Evolutionary conservation across 2,329 filamentous ascomycete genomes (phyloP).

Genomic region (Cladophialophora bantiana): DNA sequence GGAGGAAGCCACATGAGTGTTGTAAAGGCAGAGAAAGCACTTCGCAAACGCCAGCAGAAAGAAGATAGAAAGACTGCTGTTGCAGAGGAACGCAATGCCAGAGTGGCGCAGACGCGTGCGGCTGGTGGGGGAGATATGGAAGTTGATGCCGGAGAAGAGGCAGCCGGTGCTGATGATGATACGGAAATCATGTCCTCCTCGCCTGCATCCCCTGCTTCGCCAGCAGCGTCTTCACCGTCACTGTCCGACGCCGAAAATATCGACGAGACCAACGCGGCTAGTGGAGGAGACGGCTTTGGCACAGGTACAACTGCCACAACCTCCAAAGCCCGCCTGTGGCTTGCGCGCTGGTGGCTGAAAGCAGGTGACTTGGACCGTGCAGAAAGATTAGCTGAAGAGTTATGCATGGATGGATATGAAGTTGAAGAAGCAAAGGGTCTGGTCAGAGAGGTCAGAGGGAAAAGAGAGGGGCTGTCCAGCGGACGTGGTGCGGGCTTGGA

Average conservation of each 20-base stretch:
- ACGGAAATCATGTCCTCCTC: conserved; percentile 40
- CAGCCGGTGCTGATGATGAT: conserved; percentile 48
- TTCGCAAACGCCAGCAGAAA: conserved; percentile 29
- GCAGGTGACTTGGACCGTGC: conserved; percentile 77
- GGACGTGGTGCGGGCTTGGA: not conserved
- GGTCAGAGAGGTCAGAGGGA: conserved; percentile 81
- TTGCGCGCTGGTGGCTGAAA: conserved; percentile 81
- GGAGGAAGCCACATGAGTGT: conserved; percentile 59
- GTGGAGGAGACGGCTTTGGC: conserved; percentile 58
- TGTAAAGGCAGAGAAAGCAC: conserved; percentile 30
- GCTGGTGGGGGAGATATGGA: conserved; percentile 20
- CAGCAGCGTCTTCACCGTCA: conserved; percentile 20
- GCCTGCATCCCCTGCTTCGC: conserved; percentile 1
- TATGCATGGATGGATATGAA: conserved; percentile 95
- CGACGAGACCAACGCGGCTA: conserved; percentile 47
- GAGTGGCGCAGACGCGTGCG: conserved; percentile 20
- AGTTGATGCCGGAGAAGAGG: conserved; percentile 34
- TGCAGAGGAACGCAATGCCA: conserved; percentile 28
- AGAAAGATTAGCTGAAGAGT: conserved; percentile 81
- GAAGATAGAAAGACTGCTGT: conserved; percentile 28
- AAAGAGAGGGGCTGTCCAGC: conserved; percentile 61
- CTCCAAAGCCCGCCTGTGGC: conserved; percentile 91
- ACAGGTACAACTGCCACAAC: conserved; percentile 91
- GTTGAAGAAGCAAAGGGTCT: conserved; percentile 96
- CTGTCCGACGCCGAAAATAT: conserved; percentile 44